Evolutionary conservation across 2,329 filamentous ascomycete species (phyloP).

Genomic region (Fusarium sp.): DNA sequence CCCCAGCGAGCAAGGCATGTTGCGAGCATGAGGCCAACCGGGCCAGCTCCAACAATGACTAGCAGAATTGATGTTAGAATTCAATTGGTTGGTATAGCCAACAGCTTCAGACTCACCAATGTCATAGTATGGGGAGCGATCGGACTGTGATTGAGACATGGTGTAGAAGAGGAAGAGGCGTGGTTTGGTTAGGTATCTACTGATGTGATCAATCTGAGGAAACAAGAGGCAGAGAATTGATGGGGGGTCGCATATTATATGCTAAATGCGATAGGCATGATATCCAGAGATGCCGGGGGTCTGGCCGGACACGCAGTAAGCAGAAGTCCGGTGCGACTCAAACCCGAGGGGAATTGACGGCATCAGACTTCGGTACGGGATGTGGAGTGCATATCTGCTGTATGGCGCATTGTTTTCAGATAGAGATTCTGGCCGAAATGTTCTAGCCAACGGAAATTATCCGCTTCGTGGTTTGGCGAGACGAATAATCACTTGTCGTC

Average conservation of each 20-base stretch:
- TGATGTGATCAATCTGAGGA: slow-evolving; percentile 5
- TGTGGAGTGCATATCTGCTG: slow-evolving; percentile 23
- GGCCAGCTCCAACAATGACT: slow-evolving; percentile 91
- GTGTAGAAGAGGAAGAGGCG: background rate
- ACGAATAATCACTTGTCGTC: slow-evolving; percentile 21
- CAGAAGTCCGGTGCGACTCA: slow-evolving; percentile 14
- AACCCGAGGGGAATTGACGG: slow-evolving; percentile 33
- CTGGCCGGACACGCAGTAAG: slow-evolving; percentile 17
- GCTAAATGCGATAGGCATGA: slow-evolving; percentile 14
- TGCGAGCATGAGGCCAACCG: slow-evolving; percentile 87
- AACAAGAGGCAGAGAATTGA: background rate
- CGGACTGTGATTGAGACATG: slow-evolving; percentile 32
- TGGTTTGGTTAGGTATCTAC: slow-evolving; percentile 8
- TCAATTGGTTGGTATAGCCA: background rate
- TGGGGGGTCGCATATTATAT: slow-evolving; percentile 31
- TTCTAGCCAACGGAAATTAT: slow-evolving; percentile 13
- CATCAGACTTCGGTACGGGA: slow-evolving; percentile 34
- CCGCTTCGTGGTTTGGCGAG: slow-evolving; percentile 9
- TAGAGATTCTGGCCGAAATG: background rate
- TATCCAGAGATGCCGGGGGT: slow-evolving; percentile 17
- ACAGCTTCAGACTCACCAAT: slow-evolving; percentile 50
- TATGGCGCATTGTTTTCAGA: background rate
- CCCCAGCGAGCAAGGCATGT: slow-evolving; percentile 92
- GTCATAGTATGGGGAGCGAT: slow-evolving; percentile 52
- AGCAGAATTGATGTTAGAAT: slow-evolving; percentile 33